phyloP scores from a whole-genome alignment of 345 rosid species.

The Bruguiera gymnorhiza region DNA sequence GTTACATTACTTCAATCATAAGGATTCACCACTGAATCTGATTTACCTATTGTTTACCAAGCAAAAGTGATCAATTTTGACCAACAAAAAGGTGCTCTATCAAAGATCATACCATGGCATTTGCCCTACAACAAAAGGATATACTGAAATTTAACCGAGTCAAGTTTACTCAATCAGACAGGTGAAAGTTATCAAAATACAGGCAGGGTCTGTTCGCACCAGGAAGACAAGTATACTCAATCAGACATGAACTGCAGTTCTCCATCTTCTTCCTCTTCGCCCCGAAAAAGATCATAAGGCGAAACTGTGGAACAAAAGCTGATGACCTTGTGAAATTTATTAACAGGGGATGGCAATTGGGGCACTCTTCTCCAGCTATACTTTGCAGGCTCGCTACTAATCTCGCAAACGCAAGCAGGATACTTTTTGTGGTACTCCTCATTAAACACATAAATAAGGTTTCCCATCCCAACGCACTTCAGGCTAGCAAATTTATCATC shows the following conservation, averaged over 20 bases:
- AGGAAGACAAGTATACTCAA: slow-evolving; percentile 3
- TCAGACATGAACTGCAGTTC: slow-evolving; percentile 3
- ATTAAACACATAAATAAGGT: slow-evolving; percentile 68
- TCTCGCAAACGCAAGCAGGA: slow-evolving; percentile 87
- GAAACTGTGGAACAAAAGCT: slow-evolving; percentile 70
- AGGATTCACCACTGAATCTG: not conserved
- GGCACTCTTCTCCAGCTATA: slow-evolving; percentile 80
- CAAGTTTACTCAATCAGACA: not conserved
- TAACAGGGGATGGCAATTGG: slow-evolving; percentile 64
- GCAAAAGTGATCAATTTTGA: not conserved
- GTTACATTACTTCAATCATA: not conserved
- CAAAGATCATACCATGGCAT: not conserved
- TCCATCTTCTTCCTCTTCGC: slow-evolving; percentile 29
- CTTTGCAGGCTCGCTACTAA: slow-evolving; percentile 30
- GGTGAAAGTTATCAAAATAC: not conserved
- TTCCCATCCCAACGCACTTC: slow-evolving; percentile 82
- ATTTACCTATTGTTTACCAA: not conserved
- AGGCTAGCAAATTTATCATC: slow-evolving; percentile 64
- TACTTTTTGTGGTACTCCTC: slow-evolving; percentile 74
- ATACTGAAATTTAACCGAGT: not conserved
- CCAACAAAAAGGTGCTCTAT: too few species aligned
- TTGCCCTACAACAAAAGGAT: not conserved
- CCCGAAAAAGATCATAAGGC: slow-evolving; percentile 34
- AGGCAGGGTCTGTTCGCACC: slow-evolving; percentile 3
- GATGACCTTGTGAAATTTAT: slow-evolving; percentile 79